These are phyloP conservation scores for Macadamia integrifolia DNA, from an alignment of 164 flowering plant genomes.

Conservation along the genomic window DNA sequence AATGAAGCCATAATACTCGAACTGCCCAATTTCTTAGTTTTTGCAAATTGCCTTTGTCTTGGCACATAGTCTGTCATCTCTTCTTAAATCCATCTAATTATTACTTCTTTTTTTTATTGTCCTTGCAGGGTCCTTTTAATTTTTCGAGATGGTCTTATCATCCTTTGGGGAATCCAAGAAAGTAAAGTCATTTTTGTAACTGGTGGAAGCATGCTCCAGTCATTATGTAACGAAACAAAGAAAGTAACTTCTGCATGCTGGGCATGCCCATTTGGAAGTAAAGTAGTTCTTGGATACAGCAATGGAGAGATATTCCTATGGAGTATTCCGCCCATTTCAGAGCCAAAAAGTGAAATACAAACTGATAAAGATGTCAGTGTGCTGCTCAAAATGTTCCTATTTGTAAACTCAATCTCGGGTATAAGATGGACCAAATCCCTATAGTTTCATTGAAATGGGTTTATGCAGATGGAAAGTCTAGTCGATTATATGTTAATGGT, in stretches of 20 bases:
- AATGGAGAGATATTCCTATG: constrained; percentile 74
- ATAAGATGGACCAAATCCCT: constrained; percentile 72
- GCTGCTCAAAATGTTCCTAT: constrained; percentile 40
- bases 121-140: constrained; percentile 66
- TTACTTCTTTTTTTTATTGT: not conserved
- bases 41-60: too few relatives aligned
- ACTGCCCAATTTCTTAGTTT: too few relatives aligned
- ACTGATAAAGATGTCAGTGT: constrained; percentile 19
- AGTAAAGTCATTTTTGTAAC: constrained; percentile 47
- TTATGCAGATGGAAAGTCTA: constrained; percentile 63
- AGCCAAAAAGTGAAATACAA: constrained; percentile 23
- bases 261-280: constrained; percentile 85
- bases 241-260: constrained; percentile 82
- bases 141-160: constrained; percentile 57
- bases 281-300: constrained; percentile 69
- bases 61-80: not conserved
- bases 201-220: constrained; percentile 41
- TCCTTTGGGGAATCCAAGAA: constrained; percentile 71
- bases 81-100: not conserved
- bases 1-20: too few relatives aligned
- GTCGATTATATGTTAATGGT: constrained; percentile 69
- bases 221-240: constrained; percentile 43
- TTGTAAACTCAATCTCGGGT: constrained; percentile 75
- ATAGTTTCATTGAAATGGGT: constrained; percentile 64
- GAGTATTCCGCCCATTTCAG: constrained; percentile 38